A percentile compares a stretch with the other conserved stretches of the same genome.
These are phyloP conservation scores for Cutaneotrichosporon dermatis DNA, from an alignment of 1,284 basidiomycete genomes.

Conservation along the genomic window DNA sequence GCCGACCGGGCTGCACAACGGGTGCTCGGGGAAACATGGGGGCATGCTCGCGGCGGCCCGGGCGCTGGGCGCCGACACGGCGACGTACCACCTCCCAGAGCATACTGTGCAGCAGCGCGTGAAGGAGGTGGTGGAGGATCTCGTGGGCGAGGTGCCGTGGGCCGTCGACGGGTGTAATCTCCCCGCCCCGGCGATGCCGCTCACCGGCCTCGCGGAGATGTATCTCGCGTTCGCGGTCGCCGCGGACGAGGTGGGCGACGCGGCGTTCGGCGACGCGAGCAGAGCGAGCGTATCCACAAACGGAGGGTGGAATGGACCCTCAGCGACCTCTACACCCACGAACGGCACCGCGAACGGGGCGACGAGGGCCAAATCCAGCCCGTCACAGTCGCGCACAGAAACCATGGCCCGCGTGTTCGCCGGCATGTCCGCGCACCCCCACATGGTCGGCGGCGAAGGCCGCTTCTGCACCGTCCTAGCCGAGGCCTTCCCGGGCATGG, in stretches of 20 bases:
- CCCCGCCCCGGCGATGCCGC: slow-evolving; percentile 8
- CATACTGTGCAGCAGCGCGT: slow-evolving; percentile 1
- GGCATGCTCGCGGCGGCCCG: not conserved
- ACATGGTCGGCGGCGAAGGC: not conserved
- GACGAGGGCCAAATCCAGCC: no score
- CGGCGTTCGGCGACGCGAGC: no score
- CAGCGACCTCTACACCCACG: no score
- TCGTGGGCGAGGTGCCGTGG: not conserved
- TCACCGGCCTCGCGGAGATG: slow-evolving; percentile 3
- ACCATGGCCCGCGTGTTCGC: slow-evolving; percentile 3
- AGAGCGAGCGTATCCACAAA: no score
- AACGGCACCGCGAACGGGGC: no score
- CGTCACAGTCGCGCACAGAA: no score
- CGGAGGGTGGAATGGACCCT: no score
- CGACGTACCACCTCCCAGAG: not conserved
- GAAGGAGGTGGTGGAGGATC: not conserved
- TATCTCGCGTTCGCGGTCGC: slow-evolving; percentile 1
- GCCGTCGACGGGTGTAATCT: slow-evolving; percentile 12
- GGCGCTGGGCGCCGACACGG: not conserved
- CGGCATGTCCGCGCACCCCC: not conserved
- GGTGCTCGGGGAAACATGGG: slow-evolving; percentile 8
- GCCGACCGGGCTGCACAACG: slow-evolving; percentile 1
- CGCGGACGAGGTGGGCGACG: not conserved
- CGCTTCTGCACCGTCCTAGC: slow-evolving; percentile 4
- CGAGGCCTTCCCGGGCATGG: not conserved